These are phyloP conservation scores for Boletus semigastroideus DNA, from an alignment of 1,284 basidiomycete species.

Conservation along the genomic window DNA sequence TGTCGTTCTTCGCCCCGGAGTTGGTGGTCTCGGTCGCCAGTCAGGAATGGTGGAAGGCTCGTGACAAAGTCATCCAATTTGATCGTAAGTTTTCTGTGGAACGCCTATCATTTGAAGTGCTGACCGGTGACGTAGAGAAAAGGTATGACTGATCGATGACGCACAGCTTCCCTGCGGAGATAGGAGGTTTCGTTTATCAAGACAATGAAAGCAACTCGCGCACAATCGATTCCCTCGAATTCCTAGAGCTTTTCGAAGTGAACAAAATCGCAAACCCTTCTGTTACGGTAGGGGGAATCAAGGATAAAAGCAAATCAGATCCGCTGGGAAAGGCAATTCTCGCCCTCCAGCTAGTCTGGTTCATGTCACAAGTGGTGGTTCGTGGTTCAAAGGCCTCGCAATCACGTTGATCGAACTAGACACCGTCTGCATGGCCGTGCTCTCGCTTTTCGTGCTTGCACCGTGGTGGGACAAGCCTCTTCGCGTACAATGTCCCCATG, in stretches of 20 bases:
- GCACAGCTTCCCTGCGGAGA: constrained; percentile 1
- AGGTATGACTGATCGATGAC: constrained; percentile 3
- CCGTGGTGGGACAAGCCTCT: not conserved
- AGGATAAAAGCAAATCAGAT: not conserved
- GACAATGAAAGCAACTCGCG: not conserved
- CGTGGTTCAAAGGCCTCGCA: not conserved
- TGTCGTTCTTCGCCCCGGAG: not conserved
- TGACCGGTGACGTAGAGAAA: not conserved
- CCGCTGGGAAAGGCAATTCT: not conserved
- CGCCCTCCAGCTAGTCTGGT: not conserved
- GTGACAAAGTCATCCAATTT: not conserved
- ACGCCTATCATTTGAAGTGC: not conserved
- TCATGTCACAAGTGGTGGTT: not conserved
- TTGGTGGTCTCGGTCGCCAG: not conserved
- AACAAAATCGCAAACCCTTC: constrained; percentile 3
- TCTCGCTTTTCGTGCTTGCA: not conserved
- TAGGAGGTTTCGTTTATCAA: constrained; percentile 2
- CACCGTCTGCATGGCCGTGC: not conserved
- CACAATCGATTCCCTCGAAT: not conserved
- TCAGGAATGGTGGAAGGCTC: not conserved
- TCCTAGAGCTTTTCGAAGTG: not conserved
- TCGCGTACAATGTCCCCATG: not conserved
- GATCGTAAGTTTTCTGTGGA: not conserved
- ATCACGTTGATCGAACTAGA: not conserved
- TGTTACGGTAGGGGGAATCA: not conserved